Evolutionary conservation across 2,329 filamentous ascomycete species (phyloP).

Genomic region (Ciborinia camelliae): DNA sequence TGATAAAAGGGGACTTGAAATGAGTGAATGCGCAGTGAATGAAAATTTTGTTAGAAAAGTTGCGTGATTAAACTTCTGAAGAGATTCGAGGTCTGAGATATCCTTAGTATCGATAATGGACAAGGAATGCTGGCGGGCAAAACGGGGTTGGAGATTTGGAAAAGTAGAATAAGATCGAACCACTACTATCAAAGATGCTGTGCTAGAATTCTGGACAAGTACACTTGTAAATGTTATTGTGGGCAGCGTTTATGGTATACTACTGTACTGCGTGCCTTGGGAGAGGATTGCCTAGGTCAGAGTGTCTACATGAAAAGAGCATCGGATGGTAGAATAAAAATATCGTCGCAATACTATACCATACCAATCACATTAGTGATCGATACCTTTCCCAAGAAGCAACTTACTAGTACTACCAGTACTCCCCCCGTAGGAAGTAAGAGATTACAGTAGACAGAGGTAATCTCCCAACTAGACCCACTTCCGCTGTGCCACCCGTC

Average conservation of each 20-base stretch:
- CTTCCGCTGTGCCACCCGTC: neutral
- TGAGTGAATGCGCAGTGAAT: too few relatives aligned
- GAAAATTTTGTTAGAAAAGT: too few relatives aligned
- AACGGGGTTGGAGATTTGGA: too few relatives aligned
- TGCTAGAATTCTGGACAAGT: neutral
- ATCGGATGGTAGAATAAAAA: neutral
- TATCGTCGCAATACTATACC: neutral
- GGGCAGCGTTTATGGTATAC: neutral
- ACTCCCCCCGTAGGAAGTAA: neutral
- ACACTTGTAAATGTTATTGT: neutral
- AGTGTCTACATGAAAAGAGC: too few relatives aligned
- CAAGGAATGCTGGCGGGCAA: too few relatives aligned
- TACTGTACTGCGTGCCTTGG: neutral
- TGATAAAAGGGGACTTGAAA: too few relatives aligned
- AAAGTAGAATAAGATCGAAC: neutral
- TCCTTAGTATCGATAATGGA: too few relatives aligned
- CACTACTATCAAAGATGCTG: neutral
- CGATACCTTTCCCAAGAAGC: neutral
- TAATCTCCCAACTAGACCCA: neutral
- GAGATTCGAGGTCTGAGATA: too few relatives aligned
- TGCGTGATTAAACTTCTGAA: too few relatives aligned
- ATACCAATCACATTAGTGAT: neutral
- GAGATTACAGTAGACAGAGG: neutral
- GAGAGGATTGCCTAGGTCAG: neutral
- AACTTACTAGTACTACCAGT: too few relatives aligned